Conservation (phyloP, 768 basidiomycete genomes). For the Galerina sulciceps region DNA sequence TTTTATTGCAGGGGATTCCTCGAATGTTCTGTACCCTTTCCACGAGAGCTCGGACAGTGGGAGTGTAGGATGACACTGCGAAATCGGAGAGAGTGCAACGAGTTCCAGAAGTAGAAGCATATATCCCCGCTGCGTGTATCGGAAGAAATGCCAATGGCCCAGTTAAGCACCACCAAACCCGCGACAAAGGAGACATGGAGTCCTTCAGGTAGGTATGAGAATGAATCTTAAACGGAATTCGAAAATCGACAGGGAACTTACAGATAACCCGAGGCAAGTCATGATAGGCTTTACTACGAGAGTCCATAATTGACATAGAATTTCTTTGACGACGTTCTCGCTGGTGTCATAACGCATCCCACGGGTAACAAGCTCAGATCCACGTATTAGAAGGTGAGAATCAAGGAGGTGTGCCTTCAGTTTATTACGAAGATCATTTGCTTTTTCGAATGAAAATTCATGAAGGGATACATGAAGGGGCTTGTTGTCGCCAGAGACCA, state of each 20-base stretch:
- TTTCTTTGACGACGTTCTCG: not conserved
- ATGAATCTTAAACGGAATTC: not conserved
- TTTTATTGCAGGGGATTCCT: not conserved
- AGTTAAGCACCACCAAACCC: slow-evolving; percentile 17
- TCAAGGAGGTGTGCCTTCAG: no score
- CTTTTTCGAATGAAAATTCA: no score
- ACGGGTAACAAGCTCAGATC: no score
- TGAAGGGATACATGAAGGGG: no score
- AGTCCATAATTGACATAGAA: no score
- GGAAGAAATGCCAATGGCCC: slow-evolving; percentile 12
- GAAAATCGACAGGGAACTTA: slow-evolving; percentile 17
- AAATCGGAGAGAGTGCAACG: not conserved
- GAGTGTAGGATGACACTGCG: slow-evolving; percentile 13
- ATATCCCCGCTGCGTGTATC: slow-evolving; percentile 13
- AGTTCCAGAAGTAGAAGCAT: not conserved
- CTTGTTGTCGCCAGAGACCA: no score
- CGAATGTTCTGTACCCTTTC: not conserved
- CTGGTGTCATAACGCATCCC: not conserved
- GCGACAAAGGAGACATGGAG: not conserved
- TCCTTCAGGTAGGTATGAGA: not conserved
- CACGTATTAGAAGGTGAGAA: no score
- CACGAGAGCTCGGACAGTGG: slow-evolving; percentile 3
- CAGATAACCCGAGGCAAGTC: no score
- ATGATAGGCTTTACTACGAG: no score
- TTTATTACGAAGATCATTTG: no score